These are phyloP conservation scores for Aphanocladium album DNA, from an alignment of 2,329 filamentous ascomycete species.

Conservation along the genomic window DNA sequence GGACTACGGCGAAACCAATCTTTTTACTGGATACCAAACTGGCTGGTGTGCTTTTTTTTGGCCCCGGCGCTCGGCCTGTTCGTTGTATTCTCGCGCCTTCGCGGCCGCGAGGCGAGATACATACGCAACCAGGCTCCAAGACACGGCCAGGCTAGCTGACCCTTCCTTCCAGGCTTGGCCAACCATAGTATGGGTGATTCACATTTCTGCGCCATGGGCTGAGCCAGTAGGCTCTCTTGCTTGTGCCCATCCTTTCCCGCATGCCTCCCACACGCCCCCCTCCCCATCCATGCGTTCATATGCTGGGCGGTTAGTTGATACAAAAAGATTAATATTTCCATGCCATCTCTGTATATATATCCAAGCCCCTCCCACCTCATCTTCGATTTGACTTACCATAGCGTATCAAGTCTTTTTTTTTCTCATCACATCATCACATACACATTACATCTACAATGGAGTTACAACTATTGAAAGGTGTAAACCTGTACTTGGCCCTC, in stretches of 20 bases:
- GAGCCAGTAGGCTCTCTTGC: not conserved
- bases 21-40: no score
- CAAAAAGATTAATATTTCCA: not conserved
- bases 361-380: not conserved
- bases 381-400: not conserved
- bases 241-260: constrained; percentile 5
- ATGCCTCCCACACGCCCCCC: not conserved
- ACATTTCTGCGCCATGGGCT: constrained; percentile 2
- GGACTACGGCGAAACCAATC: not conserved
- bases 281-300: not conserved
- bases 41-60: no score
- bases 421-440: not conserved
- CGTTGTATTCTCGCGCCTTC: constrained; percentile 2
- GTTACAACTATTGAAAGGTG: constrained; percentile 3
- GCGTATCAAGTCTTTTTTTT: not conserved
- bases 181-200: constrained; percentile 1
- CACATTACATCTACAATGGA: not conserved
- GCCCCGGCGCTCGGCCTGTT: not conserved
- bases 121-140: not conserved
- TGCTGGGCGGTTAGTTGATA: constrained; percentile 3
- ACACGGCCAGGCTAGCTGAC: not conserved
- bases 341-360: constrained; percentile 6
- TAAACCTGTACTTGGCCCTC: constrained; percentile 6
- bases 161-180: not conserved
- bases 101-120: not conserved